phyloP scores from a whole-genome alignment of 768 basidiomycete genomes.

The Boletellus emodensis region DNA sequence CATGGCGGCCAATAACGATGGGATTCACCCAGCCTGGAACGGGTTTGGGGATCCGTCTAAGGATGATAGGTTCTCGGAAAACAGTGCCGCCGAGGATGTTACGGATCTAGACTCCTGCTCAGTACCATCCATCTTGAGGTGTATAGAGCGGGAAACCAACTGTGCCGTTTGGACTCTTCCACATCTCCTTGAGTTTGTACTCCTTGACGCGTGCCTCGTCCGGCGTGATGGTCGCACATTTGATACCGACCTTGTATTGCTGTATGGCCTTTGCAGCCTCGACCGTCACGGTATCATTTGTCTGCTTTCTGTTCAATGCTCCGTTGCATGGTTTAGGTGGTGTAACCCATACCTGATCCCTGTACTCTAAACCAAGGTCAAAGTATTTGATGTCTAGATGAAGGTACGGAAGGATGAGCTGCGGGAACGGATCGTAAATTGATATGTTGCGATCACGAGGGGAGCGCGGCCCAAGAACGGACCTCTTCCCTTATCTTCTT shows the following conservation, averaged over 20 bases:
- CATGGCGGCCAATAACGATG: conserved; percentile 94
- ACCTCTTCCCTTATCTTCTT: conserved; percentile 97
- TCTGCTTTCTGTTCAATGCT: conserved; percentile 43
- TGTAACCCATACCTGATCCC: conserved; percentile 64
- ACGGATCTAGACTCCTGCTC: conserved; percentile 59
- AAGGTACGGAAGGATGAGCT: conserved; percentile 95
- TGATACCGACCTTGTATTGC: conserved; percentile 94
- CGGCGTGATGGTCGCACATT: conserved; percentile 98
- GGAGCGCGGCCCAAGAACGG: conserved; percentile 19
- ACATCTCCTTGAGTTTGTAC: conserved; percentile 99
- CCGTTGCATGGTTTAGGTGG: neutral
- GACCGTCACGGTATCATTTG: conserved; percentile 88
- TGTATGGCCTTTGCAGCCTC: conserved; percentile 94
- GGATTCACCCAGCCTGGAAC: conserved; percentile 97
- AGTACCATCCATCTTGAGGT: neutral
- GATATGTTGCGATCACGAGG: neutral
- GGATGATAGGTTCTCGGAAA: conserved; percentile 97
- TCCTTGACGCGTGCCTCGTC: conserved; percentile 95
- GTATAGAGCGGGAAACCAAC: conserved; percentile 38
- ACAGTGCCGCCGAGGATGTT: conserved; percentile 98
- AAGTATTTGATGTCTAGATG: conserved; percentile 97
- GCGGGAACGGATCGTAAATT: conserved; percentile 1
- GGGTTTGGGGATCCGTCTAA: conserved; percentile 84
- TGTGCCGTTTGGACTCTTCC: conserved; percentile 95
- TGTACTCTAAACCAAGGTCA: conserved; percentile 92